Base-by-base conservation (phyloP, 352 stramenopile species). In the Phytophthora parvispora region DNA sequence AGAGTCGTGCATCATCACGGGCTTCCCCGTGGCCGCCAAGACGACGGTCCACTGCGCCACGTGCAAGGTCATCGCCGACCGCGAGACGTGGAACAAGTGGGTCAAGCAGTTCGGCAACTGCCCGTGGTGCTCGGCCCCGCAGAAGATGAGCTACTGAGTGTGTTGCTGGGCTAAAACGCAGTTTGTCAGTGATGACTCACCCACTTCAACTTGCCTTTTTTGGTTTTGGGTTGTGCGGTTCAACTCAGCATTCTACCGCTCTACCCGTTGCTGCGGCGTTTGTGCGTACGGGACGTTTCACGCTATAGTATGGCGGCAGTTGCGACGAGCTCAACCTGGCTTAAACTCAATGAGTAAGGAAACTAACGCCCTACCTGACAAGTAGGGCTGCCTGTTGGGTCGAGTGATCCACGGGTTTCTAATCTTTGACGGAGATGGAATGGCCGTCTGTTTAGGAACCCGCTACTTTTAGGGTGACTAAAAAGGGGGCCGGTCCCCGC, bases 281-380 rank as follows among this genome's bases (percentile, higher is more conserved):
- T 65, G 58, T 65, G 31, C 58, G 58, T 65, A 55, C 27, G 58
- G 58, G n/a, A 52, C 15, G 31, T 1, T 4, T 12, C 10, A 2
- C 20, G 2, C 1, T 57, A 65, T 58, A 60, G 29, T 1, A 2
- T 20, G 5, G 25, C 5, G 32, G 7, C 18, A 6, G 12, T 4
- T 8, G 4, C 3, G 7, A 8, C 22, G 3, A 3, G 9, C 3
- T 22, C 13, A 53, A 64, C 7, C 32, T 80, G 86, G 88, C 88
- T 95, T 95, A 95, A 95, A 95, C 88, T 95, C 88, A 94, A 95
- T 95, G 88, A 95, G 88, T 95, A 95, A 95, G 88, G 88, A 95
- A 95, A 95, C 88, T 95, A 94, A 79, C 69, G 83, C 81, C 67
- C 81, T 91, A 94, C 86, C 78, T 95, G 86, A 95, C 84, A 94